These are phyloP conservation scores for Xylaria sp. DNA, from an alignment of 2,329 filamentous ascomycete genomes.

Conservation along the genomic window DNA sequence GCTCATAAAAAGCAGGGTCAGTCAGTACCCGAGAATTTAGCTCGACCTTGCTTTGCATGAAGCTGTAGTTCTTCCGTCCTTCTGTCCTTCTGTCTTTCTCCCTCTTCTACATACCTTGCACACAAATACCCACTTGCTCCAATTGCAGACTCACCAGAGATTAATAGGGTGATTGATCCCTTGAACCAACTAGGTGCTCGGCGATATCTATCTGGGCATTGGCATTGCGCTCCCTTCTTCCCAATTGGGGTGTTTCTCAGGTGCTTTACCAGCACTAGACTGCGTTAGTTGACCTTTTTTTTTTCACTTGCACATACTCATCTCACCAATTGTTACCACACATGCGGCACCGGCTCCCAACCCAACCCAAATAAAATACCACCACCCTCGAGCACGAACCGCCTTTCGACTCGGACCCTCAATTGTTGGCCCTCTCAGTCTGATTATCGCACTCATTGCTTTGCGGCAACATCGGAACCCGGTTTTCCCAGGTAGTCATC, in stretches of 20 bases:
- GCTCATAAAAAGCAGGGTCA: not conserved
- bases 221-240: slow-evolving; percentile 11
- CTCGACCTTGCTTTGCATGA: slow-evolving; percentile 2
- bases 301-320: slow-evolving; percentile 19
- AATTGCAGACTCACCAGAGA: slow-evolving; percentile 2
- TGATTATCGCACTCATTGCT: not conserved
- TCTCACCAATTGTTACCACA: slow-evolving; percentile 10
- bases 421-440: not conserved
- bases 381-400: not conserved
- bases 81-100: not conserved
- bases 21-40: too few relatives aligned
- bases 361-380: slow-evolving; percentile 8
- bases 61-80: not conserved
- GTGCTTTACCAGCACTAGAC: not conserved
- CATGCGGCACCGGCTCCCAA: slow-evolving; percentile 8
- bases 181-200: slow-evolving; percentile 10
- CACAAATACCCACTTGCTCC: slow-evolving; percentile 5
- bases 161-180: slow-evolving; percentile 11
- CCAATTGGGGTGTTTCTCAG: slow-evolving; percentile 15
- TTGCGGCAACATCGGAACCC: not conserved
- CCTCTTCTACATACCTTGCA: too few relatives aligned
- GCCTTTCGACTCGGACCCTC: not conserved
- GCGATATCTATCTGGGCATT: slow-evolving; percentile 10
- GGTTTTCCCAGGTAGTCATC: not conserved
- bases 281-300: not conserved